Evolutionary conservation across 371 early-diverging fungal species (phyloP).

Genomic region (Smittium mucronatum): DNA sequence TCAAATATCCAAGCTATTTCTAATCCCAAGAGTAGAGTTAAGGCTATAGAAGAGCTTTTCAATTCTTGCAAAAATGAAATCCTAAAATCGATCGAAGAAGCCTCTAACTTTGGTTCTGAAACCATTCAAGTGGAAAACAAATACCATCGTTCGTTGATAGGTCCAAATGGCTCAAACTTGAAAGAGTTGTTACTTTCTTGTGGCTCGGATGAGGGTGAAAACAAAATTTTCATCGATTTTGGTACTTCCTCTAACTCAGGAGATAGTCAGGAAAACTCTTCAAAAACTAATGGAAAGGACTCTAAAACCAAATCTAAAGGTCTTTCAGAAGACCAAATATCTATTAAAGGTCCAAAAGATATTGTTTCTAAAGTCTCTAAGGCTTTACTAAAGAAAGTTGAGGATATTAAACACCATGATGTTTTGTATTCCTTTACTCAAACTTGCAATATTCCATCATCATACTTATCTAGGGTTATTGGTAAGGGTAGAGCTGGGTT

Average conservation of each 20-base stretch:
- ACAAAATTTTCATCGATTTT: constrained; percentile 55
- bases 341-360: constrained; percentile 63
- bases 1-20: constrained; percentile 34
- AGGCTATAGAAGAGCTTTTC: constrained; percentile 46
- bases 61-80: constrained; percentile 52
- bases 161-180: constrained; percentile 55
- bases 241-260: constrained; percentile 34
- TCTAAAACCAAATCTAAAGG: no score
- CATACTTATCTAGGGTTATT: constrained; percentile 65
- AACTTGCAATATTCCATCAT: constrained; percentile 52
- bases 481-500: constrained; percentile 78
- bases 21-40: constrained; percentile 35
- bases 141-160: constrained; percentile 65
- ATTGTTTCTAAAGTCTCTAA: constrained; percentile 56
- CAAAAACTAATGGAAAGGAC: constrained; percentile 31
- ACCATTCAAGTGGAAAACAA: constrained; percentile 47
- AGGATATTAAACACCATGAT: constrained; percentile 54
- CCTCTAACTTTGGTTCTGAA: constrained; percentile 52
- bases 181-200: constrained; percentile 14
- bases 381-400: constrained; percentile 48
- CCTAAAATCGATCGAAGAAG: constrained; percentile 41
- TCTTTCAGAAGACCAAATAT: constrained; percentile 45
- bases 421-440: constrained; percentile 52
- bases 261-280: constrained; percentile 13
- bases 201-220: constrained; percentile 32